phyloP scores from a whole-genome alignment of 805 yeast species.

The Teunomyces kruisii region DNA sequence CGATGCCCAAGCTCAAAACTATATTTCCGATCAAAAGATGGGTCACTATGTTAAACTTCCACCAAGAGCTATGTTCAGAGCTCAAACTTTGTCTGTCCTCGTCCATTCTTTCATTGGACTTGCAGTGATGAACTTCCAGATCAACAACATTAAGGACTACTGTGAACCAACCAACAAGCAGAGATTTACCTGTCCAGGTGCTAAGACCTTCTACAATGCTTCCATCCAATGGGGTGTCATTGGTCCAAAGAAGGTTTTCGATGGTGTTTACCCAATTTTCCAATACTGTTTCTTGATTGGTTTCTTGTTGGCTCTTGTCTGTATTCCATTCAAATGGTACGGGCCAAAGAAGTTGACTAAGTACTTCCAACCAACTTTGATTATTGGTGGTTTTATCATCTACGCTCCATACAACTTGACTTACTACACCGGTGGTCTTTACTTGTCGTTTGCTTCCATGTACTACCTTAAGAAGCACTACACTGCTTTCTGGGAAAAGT shows the following conservation, averaged over 20 bases:
- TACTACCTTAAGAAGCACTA: slow-evolving; percentile 25
- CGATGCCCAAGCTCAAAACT: slow-evolving; percentile 56
- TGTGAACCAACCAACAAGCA: slow-evolving; percentile 21
- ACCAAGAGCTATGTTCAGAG: slow-evolving; percentile 57
- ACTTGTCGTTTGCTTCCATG: slow-evolving; percentile 28
- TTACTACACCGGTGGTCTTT: slow-evolving; percentile 31
- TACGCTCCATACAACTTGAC: slow-evolving; percentile 36
- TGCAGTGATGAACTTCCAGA: slow-evolving; percentile 22
- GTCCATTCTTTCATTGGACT: slow-evolving; percentile 22
- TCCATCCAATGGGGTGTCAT: slow-evolving; percentile 66
- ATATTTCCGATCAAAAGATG: slow-evolving; percentile 56
- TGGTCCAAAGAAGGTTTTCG: slow-evolving; percentile 31
- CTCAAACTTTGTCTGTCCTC: slow-evolving; percentile 25
- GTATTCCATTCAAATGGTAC: slow-evolving; percentile 14
- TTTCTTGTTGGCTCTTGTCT: slow-evolving; percentile 23
- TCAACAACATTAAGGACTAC: slow-evolving; percentile 17
- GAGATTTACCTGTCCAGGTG: slow-evolving; percentile 30
- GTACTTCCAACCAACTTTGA: slow-evolving; percentile 33
- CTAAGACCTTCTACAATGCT: slow-evolving; percentile 48
- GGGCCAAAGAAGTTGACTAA: slow-evolving; percentile 19
- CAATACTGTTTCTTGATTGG: slow-evolving; percentile 38
- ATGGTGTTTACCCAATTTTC: slow-evolving; percentile 33
- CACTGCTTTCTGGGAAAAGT: slow-evolving; percentile 36
- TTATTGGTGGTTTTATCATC: slow-evolving; percentile 30
- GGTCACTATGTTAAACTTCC: slow-evolving; percentile 69